Evolutionary conservation across 345 rosid species (phyloP).

Genomic region (Heritiera littoralis): DNA sequence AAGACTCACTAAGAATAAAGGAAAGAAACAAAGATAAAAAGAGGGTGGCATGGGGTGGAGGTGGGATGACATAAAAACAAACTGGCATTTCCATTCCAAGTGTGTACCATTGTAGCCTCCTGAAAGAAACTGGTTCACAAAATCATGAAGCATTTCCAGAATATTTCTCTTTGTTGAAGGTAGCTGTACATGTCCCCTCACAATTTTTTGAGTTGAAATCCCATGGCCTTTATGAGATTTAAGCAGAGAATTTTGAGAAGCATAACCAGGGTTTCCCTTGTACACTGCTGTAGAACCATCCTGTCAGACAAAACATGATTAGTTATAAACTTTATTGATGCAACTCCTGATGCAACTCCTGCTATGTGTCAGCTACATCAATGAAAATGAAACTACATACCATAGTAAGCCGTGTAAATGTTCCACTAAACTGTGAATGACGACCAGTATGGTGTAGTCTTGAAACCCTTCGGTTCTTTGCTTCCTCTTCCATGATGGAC

Average conservation of each 20-base stretch:
- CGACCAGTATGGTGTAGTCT: constrained; percentile 46
- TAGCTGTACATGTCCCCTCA: constrained; percentile 59
- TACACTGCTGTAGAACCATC: constrained; percentile 80
- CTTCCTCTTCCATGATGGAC: constrained; percentile 73
- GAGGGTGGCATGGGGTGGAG: not conserved
- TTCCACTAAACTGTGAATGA: constrained; percentile 86
- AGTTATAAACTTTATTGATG: constrained; percentile 15
- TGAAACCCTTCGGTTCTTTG: constrained; percentile 61
- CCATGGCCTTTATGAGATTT: constrained; percentile 51
- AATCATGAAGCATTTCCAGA: constrained; percentile 70
- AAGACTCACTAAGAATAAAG: not conserved
- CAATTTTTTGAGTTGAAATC: constrained; percentile 53
- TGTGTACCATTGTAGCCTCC: constrained; percentile 86
- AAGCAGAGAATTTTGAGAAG: constrained; percentile 36
- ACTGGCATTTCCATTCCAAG: constrained; percentile 9
- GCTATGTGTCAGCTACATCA: constrained; percentile 4
- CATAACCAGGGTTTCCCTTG: constrained; percentile 60
- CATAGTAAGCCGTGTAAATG: constrained; percentile 78
- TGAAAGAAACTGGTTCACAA: constrained; percentile 72
- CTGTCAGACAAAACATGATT: constrained; percentile 38
- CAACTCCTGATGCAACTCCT: constrained; percentile 8
- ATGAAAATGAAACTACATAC: constrained; percentile 38
- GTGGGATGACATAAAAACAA: constrained; percentile 2
- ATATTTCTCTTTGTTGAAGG: constrained; percentile 50
- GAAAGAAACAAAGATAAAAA: constrained; percentile 24